A percentile compares a stretch with the other conserved stretches of the same genome.
Evolutionary conservation across 164 flowering plant species (phyloP).

Genomic region (Stephania japonica): DNA sequence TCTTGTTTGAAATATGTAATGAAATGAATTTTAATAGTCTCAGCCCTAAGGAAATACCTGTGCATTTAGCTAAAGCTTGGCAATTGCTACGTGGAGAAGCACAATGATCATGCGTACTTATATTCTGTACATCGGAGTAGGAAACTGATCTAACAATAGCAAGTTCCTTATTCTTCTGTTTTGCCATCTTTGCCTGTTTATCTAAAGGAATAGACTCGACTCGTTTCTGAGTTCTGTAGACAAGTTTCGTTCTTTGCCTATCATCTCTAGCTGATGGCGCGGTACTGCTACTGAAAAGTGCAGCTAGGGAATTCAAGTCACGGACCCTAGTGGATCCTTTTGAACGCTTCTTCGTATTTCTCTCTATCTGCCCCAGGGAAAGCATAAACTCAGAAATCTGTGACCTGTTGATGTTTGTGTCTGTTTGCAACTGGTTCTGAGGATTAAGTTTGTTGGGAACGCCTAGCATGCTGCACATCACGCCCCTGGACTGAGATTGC

Average conservation of each 20-base stretch:
- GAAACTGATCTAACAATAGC: slow-evolving; percentile 10
- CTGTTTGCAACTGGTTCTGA: slow-evolving; percentile 5
- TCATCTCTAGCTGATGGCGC: slow-evolving; percentile 9
- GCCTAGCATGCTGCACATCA: neutral
- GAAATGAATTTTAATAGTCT: neutral
- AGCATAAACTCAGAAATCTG: slow-evolving; percentile 16
- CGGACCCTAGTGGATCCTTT: slow-evolving; percentile 27
- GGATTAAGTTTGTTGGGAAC: slow-evolving; percentile 5
- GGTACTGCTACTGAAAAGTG: slow-evolving; percentile 17
- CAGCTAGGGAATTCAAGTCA: slow-evolving; percentile 26
- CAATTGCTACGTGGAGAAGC: neutral
- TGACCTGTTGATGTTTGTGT: neutral
- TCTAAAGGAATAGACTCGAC: slow-evolving; percentile 29
- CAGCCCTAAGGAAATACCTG: slow-evolving; percentile 20
- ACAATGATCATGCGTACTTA: slow-evolving; percentile 12
- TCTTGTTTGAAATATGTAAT: neutral
- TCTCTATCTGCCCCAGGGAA: slow-evolving; percentile 16
- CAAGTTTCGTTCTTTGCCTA: slow-evolving; percentile 12
- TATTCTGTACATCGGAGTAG: slow-evolving; percentile 8
- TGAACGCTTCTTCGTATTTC: slow-evolving; percentile 37
- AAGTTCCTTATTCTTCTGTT: slow-evolving; percentile 24
- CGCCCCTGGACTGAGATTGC: neutral
- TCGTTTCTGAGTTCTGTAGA: slow-evolving; percentile 21
- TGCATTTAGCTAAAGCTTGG: slow-evolving; percentile 5
- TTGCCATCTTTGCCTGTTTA: slow-evolving; percentile 19